Percentiles rank a stretch among this genome's conserved stretches.
phyloP scores from a whole-genome alignment of 805 yeast species.

The Pichia pseudocactophila region DNA sequence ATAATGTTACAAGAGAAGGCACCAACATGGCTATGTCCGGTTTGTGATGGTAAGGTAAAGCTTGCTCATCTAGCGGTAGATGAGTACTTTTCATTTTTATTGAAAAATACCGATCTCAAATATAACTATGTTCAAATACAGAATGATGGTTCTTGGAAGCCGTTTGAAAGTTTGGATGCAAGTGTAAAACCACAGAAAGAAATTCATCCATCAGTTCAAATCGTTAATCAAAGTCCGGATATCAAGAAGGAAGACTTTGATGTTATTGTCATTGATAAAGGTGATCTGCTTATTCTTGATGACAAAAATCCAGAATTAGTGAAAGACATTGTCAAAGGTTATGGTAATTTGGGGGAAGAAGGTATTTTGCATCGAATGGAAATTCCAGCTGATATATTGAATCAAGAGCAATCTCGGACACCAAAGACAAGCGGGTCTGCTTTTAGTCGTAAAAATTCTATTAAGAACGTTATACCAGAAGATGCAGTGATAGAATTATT shows the following conservation, averaged over 20 bases:
- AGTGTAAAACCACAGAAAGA: constrained; percentile 3
- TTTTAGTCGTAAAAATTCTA: too few relatives aligned
- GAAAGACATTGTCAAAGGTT: too few relatives aligned
- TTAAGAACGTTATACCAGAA: too few relatives aligned
- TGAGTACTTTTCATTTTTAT: constrained; percentile 60
- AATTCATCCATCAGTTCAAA: neutral
- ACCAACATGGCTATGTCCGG: constrained; percentile 84
- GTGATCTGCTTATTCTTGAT: constrained; percentile 4
- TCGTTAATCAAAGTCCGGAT: neutral
- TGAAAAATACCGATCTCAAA: constrained; percentile 42
- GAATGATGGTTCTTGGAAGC: constrained; percentile 68
- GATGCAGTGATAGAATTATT: too few relatives aligned
- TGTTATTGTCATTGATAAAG: constrained; percentile 6
- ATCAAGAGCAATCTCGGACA: too few relatives aligned
- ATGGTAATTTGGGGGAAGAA: too few relatives aligned
- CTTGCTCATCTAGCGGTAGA: constrained; percentile 59
- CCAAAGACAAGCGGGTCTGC: too few relatives aligned
- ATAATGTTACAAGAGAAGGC: constrained; percentile 68
- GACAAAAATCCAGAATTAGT: too few relatives aligned
- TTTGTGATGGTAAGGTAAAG: constrained; percentile 50
- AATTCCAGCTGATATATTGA: too few relatives aligned
- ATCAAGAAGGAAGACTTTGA: constrained; percentile 10
- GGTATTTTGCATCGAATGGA: neutral
- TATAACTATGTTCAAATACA: constrained; percentile 60
- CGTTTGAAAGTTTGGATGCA: constrained; percentile 12